A percentile compares a stretch with the other conserved stretches of the same genome.
Evolutionary conservation across 345 rosid species (phyloP).

Genomic region (Rhodomyrtus tomentosa): DNA sequence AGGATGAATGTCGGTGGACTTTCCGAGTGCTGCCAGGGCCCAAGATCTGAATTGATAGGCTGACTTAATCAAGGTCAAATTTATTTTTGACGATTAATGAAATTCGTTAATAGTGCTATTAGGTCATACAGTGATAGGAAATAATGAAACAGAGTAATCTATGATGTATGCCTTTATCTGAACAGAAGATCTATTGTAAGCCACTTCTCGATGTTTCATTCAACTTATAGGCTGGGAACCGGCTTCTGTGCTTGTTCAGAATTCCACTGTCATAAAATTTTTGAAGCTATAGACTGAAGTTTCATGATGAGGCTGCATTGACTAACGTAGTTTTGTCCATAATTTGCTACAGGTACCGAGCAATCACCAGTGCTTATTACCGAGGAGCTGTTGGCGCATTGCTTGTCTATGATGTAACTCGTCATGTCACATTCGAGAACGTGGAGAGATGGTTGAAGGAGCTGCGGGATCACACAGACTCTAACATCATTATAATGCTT

Average conservation of each 20-base stretch:
- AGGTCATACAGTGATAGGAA: not conserved
- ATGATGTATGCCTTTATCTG: not conserved
- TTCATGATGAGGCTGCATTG: not conserved
- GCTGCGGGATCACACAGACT: slow-evolving; percentile 69
- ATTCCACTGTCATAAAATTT: not conserved
- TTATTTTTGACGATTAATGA: not conserved
- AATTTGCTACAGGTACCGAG: slow-evolving; percentile 46
- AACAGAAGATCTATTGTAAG: not conserved
- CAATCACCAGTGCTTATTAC: slow-evolving; percentile 87
- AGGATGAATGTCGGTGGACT: not conserved
- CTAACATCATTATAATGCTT: slow-evolving; percentile 74
- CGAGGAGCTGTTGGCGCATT: slow-evolving; percentile 83
- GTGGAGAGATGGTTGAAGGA: slow-evolving; percentile 89
- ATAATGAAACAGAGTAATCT: not conserved
- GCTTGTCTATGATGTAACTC: slow-evolving; percentile 68
- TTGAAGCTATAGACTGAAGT: not conserved
- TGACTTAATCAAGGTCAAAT: not conserved
- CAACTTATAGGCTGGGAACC: not conserved
- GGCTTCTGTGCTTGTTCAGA: not conserved
- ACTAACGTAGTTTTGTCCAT: not conserved
- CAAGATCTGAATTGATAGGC: not conserved
- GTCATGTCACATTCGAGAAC: slow-evolving; percentile 75
- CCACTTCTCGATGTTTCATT: not conserved
- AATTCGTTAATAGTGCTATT: not conserved
- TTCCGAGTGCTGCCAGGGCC: not conserved